phyloP scores from a whole-genome alignment of 2,329 filamentous ascomycete genomes.

The Fusarium beomiforme region DNA sequence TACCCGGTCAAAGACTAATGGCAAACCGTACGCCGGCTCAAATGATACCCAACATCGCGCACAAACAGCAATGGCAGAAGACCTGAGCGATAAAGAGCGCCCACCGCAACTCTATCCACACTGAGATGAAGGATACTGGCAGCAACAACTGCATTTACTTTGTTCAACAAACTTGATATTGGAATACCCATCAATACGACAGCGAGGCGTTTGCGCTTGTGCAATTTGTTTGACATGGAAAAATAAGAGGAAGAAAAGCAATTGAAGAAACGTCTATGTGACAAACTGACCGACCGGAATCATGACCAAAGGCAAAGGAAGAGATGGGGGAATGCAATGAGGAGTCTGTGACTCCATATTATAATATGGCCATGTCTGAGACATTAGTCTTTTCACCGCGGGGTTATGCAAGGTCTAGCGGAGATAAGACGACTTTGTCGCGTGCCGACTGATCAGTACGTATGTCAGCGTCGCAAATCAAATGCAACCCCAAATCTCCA shows the following conservation, averaged over 20 bases:
- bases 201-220: conserved; percentile 30
- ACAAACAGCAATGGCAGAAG: neutral
- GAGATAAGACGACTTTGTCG: conserved; percentile 1
- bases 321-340: neutral
- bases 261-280: neutral
- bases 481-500: neutral
- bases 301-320: neutral
- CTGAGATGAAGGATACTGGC: neutral
- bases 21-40: neutral
- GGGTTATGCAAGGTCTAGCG: conserved; percentile 2
- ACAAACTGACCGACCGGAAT: neutral
- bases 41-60: neutral
- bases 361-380: conserved; percentile 14
- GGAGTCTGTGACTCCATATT: conserved; percentile 22
- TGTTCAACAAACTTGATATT: conserved; percentile 18
- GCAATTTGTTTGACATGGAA: conserved; percentile 3
- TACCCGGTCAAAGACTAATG: conserved; percentile 7
- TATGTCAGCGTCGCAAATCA: neutral
- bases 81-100: conserved; percentile 2
- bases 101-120: neutral
- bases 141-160: conserved; percentile 26
- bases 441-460: neutral
- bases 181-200: conserved; percentile 9
- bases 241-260: neutral
- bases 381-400: neutral